Conservation (phyloP, 2,329 filamentous ascomycete genomes). For the Pseudogymnoascus sp. region DNA sequence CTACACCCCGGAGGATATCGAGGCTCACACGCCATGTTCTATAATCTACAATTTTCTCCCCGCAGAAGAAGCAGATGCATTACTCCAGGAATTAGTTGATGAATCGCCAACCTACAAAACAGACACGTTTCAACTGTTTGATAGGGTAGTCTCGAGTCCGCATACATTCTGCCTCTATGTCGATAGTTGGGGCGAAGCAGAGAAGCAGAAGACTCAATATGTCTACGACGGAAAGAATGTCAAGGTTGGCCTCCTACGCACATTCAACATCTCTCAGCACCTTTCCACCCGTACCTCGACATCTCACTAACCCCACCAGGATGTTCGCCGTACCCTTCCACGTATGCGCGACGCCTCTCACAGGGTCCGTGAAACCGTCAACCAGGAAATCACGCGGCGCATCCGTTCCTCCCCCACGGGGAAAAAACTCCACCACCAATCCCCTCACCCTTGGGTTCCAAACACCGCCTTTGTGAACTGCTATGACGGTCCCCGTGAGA, state of each 20-base stretch:
- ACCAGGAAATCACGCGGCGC: constrained; percentile 63
- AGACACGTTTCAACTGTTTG: constrained; percentile 77
- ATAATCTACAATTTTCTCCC: constrained; percentile 89
- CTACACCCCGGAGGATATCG: constrained; percentile 73
- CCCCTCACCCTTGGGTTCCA: constrained; percentile 64
- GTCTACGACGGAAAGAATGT: constrained; percentile 63
- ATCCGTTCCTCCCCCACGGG: constrained; percentile 58
- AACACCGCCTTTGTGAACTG: constrained; percentile 95
- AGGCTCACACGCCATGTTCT: constrained; percentile 77
- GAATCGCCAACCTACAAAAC: constrained; percentile 66
- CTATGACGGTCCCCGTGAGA: constrained; percentile 74
- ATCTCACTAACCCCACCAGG: constrained; percentile 34
- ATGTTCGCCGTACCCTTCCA: constrained; percentile 69
- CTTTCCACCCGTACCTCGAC: not conserved
- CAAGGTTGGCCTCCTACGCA: not conserved
- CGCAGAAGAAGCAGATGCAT: constrained; percentile 57
- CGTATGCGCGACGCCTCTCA: constrained; percentile 63
- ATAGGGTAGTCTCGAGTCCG: constrained; percentile 75
- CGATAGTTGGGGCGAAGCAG: constrained; percentile 60
- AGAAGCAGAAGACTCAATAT: constrained; percentile 68
- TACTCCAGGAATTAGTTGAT: constrained; percentile 67
- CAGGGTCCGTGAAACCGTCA: constrained; percentile 68
- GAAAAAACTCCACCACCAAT: constrained; percentile 69
- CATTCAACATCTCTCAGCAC: not conserved
- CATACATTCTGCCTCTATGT: constrained; percentile 83